Percentiles rank a stretch among this genome's conserved stretches.
phyloP scores from a whole-genome alignment of 1,284 basidiomycete species.

The Cryptococcus sp. region DNA sequence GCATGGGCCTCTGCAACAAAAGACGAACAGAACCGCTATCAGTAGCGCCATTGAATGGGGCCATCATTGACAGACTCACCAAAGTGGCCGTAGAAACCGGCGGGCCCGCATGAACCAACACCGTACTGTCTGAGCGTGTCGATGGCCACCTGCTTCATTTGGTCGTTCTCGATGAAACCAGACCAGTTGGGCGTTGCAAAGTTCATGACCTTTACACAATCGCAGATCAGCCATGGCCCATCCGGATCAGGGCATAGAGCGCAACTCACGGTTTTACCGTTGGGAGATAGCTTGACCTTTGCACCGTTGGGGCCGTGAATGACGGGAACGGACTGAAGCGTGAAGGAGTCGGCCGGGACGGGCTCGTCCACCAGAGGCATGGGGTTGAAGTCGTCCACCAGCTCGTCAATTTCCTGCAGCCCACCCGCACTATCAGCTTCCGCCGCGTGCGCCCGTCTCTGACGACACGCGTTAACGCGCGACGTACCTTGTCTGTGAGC shows the following conservation, averaged over 20 bases:
- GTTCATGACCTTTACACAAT: constrained; percentile 58
- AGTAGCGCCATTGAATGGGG: neutral
- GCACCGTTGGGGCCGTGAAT: constrained; percentile 77
- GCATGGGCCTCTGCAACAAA: constrained; percentile 75
- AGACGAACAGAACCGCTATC: neutral
- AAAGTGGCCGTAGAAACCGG: constrained; percentile 95
- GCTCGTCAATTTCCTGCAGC: constrained; percentile 91
- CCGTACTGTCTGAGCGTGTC: constrained; percentile 89
- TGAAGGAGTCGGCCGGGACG: constrained; percentile 62
- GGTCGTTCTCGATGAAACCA: constrained; percentile 82
- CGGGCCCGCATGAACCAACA: constrained; percentile 91
- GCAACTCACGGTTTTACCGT: constrained; percentile 63
- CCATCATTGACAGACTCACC: constrained; percentile 57
- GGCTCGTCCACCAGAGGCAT: constrained; percentile 67
- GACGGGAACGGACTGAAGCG: constrained; percentile 71
- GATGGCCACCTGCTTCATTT: constrained; percentile 79
- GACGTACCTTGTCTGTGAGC: constrained; percentile 76
- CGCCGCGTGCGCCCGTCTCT: neutral
- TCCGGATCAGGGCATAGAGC: neutral
- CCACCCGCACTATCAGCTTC: neutral
- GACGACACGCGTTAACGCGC: neutral
- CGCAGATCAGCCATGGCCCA: neutral
- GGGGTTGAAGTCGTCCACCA: constrained; percentile 92
- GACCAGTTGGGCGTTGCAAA: constrained; percentile 91
- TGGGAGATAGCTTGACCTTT: constrained; percentile 70